A percentile compares a stretch with the other conserved stretches of the same genome.
Evolutionary conservation across 148 eudicot species (phyloP).

Genomic region (Hydrangea macrophylla): DNA sequence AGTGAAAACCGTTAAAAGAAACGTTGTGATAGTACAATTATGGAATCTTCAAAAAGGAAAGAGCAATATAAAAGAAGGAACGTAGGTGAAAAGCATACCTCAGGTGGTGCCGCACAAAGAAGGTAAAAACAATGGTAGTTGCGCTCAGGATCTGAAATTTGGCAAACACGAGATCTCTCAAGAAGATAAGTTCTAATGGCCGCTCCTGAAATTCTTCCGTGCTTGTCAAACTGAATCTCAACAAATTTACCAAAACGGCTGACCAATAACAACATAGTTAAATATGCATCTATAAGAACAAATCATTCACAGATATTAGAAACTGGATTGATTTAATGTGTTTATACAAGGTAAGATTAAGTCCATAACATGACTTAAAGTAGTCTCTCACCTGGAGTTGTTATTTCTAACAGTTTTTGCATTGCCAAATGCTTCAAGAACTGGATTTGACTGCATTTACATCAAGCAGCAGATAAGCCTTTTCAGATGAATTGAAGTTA

Average conservation of each 20-base stretch:
- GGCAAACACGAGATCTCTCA: constrained; percentile 94
- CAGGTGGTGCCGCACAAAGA: constrained; percentile 82
- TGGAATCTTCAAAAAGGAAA: neutral
- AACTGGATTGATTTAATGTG: neutral
- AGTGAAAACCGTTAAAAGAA: constrained; percentile 20
- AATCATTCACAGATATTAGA: neutral
- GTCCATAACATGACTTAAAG: constrained; percentile 6
- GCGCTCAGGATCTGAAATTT: constrained; percentile 86
- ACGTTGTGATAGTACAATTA: constrained; percentile 8
- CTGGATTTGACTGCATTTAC: constrained; percentile 83
- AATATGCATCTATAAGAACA: neutral
- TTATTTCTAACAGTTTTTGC: constrained; percentile 94
- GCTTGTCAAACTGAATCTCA: constrained; percentile 85
- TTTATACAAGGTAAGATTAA: neutral
- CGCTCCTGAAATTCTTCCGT: constrained; percentile 90
- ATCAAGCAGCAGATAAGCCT: constrained; percentile 4
- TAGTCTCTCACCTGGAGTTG: constrained; percentile 69
- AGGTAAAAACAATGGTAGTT: constrained; percentile 90
- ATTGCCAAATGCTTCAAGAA: constrained; percentile 94
- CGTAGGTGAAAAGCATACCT: constrained; percentile 32
- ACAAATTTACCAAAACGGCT: constrained; percentile 96
- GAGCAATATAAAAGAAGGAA: neutral
- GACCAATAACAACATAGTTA: constrained; percentile 21
- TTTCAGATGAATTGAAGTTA: neutral
- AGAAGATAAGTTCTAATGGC: constrained; percentile 94